These are phyloP conservation scores for Paramecium bursaria DNA, from an alignment of 73 alveolate genomes.

Conservation along the genomic window DNA sequence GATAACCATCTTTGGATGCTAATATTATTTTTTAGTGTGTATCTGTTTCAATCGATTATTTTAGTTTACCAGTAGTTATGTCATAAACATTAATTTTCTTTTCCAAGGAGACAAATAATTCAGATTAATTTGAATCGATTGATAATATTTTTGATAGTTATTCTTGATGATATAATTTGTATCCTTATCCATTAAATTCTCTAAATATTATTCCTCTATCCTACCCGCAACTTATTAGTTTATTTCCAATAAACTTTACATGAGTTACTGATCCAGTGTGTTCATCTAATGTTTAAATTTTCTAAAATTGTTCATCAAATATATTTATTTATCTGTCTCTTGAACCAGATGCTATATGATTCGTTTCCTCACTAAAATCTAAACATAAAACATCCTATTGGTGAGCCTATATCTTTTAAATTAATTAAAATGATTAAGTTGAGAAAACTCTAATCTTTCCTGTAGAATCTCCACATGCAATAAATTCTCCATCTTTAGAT, in stretches of 20 bases:
- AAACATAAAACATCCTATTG: constrained; percentile 75
- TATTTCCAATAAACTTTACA: constrained; percentile 75
- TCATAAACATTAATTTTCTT: constrained; percentile 56
- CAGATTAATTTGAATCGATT: constrained; percentile 55
- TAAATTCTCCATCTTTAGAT: constrained; percentile 80
- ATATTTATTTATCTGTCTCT: constrained; percentile 75
- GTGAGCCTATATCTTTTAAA: constrained; percentile 77
- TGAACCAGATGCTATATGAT: constrained; percentile 73
- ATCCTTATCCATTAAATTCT: constrained; percentile 64
- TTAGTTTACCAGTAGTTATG: constrained; percentile 60
- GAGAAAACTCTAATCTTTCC: constrained; percentile 80
- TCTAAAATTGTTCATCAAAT: constrained; percentile 52
- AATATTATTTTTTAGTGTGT: constrained; percentile 47
- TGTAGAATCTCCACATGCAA: constrained; percentile 81
- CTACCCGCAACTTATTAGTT: constrained; percentile 80
- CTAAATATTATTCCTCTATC: constrained; percentile 81
- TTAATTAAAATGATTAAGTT: constrained; percentile 64
- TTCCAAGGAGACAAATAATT: constrained; percentile 63
- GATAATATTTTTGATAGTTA: constrained; percentile 60
- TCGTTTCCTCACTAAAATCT: constrained; percentile 72
- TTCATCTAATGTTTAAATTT: constrained; percentile 76
- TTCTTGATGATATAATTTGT: constrained; percentile 60
- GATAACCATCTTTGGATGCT: constrained; percentile 43
- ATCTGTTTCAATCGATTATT: constrained; percentile 63
- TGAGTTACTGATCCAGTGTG: constrained; percentile 83